Percentiles rank a stretch among this genome's conserved stretches.
phyloP scores from a whole-genome alignment of 495 filamentous ascomycete species.

The Aspergillus saccharolyticus region DNA sequence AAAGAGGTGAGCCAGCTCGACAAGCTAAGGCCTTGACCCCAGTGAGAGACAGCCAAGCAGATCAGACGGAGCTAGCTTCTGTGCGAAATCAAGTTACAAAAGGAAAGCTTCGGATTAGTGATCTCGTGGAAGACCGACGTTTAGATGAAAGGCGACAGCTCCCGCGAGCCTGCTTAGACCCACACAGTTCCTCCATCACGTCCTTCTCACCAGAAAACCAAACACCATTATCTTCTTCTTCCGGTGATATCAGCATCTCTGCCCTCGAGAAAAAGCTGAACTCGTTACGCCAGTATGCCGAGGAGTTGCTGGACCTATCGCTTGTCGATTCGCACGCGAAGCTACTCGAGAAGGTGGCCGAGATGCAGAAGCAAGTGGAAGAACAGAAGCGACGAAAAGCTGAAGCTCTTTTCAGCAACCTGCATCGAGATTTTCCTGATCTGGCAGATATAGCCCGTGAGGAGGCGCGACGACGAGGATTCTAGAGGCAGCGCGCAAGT shows the following conservation, averaged over 20 bases:
- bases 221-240: background rate
- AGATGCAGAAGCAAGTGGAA: constrained; percentile 17
- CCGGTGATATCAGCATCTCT: constrained; percentile 10
- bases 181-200: background rate
- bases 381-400: constrained; percentile 16
- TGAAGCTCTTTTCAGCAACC: constrained; percentile 12
- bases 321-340: constrained; percentile 17
- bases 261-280: constrained; percentile 11
- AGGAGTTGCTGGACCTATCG: constrained; percentile 16
- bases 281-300: constrained; percentile 12
- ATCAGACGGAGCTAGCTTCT: background rate
- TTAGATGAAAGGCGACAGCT: background rate
- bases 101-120: constrained; percentile 15
- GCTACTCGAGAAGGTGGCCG: constrained; percentile 11
- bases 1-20: background rate
- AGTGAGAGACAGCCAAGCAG: background rate
- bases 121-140: constrained; percentile 11
- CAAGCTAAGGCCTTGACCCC: background rate
- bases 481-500: constrained; percentile 1
- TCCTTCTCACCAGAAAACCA: background rate
- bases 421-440: constrained; percentile 21
- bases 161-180: background rate
- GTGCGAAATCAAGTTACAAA: constrained; percentile 1
- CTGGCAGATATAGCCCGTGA: constrained; percentile 16
- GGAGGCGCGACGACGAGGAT: constrained; percentile 20